Evolutionary conservation across 1,284 basidiomycete genomes (phyloP).

Genomic region (Melampsora larici-populina): DNA sequence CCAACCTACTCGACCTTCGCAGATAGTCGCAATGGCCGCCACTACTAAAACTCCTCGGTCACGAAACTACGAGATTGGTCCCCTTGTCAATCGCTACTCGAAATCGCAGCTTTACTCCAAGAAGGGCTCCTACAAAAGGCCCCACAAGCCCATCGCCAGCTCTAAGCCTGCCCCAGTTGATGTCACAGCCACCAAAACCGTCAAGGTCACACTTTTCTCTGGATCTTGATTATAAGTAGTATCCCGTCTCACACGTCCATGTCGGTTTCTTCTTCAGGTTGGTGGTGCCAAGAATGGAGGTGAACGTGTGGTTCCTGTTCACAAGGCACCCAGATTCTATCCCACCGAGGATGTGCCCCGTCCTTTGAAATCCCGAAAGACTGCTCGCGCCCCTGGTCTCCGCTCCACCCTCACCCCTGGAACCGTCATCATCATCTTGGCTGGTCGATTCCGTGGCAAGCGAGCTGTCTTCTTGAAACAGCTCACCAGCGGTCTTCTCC

Average conservation of each 20-base stretch:
- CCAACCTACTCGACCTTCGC: background rate
- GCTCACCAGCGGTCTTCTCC: conserved; percentile 82
- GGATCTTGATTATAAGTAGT: conserved; percentile 65
- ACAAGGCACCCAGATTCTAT: conserved; percentile 91
- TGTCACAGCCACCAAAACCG: conserved; percentile 62
- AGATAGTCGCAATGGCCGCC: conserved; percentile 22
- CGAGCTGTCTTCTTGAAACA: conserved; percentile 98
- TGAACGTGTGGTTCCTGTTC: conserved; percentile 76
- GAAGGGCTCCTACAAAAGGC: conserved; percentile 65
- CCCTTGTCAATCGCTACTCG: conserved; percentile 78
- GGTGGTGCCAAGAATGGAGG: conserved; percentile 88
- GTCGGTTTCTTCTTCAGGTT: conserved; percentile 57
- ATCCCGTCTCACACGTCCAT: background rate
- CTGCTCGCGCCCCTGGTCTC: conserved; percentile 68
- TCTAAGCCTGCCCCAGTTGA: conserved; percentile 68
- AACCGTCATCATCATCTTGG: conserved; percentile 91
- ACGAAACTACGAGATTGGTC: conserved; percentile 80
- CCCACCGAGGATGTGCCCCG: conserved; percentile 86
- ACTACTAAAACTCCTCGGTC: conserved; percentile 51
- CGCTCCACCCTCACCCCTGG: conserved; percentile 89
- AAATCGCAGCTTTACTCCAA: conserved; percentile 74
- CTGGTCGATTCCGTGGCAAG: conserved; percentile 97
- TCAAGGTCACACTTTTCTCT: conserved; percentile 58
- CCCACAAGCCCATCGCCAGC: conserved; percentile 56
- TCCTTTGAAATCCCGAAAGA: conserved; percentile 89